A percentile compares a stretch with the other conserved stretches of the same genome.
Conservation (phyloP, 2,329 filamentous ascomycete species). For the Emmonsiellopsis sp. region DNA sequence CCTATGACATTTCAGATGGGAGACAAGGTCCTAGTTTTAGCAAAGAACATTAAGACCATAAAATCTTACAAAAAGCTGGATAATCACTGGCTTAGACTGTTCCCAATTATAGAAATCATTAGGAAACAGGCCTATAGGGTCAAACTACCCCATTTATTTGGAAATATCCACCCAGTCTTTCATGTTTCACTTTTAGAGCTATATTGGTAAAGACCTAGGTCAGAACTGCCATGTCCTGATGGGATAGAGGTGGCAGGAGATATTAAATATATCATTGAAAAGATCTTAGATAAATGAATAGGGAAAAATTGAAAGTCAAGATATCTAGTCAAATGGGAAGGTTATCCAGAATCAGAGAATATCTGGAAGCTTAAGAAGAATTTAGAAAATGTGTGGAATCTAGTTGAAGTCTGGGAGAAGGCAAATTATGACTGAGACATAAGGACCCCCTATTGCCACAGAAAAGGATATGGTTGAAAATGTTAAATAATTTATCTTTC, state of each 20-base stretch:
- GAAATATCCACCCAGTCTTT: slow-evolving; percentile 1
- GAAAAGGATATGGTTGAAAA: too few relatives aligned
- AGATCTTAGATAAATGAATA: neutral
- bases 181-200: neutral
- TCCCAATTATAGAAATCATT: neutral
- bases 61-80: slow-evolving; percentile 3
- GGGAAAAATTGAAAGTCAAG: neutral
- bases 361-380: too few relatives aligned
- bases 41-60: neutral
- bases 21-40: slow-evolving; percentile 1
- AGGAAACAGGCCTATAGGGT: neutral
- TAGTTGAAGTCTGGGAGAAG: too few relatives aligned
- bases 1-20: neutral
- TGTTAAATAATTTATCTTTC: too few relatives aligned
- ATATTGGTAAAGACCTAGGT: neutral
- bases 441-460: too few relatives aligned
- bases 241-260: neutral
- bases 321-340: neutral
- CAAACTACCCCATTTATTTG: neutral
- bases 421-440: too few relatives aligned
- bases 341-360: too few relatives aligned
- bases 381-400: neutral
- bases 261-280: neutral
- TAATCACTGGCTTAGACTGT: neutral
- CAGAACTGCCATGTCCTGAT: neutral